These are phyloP conservation scores for Larix kaempferi DNA, from an alignment of 75 land plant species.

Conservation along the genomic window DNA sequence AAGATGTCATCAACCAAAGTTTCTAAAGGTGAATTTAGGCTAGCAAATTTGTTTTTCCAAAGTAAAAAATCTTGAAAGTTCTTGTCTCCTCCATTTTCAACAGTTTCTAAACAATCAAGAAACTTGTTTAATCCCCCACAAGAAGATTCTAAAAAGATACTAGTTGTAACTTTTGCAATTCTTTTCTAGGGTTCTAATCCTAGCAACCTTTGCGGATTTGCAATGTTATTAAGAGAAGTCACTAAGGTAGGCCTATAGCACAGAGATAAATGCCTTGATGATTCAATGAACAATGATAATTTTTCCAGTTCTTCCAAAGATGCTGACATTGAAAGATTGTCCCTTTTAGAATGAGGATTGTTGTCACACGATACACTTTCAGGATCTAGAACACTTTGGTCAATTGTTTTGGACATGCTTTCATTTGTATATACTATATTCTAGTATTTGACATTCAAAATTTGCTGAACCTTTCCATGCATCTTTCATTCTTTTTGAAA, in stretches of 20 bases:
- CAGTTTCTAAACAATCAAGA: slow-evolving; percentile 40
- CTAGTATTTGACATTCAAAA: background rate
- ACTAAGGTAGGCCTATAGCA: slow-evolving; percentile 22
- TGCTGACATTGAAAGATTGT: slow-evolving; percentile 4
- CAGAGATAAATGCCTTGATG: slow-evolving; percentile 56
- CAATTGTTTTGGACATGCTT: background rate
- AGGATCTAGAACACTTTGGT: background rate
- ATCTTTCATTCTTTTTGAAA: background rate
- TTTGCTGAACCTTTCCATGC: background rate
- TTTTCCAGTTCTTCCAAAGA: slow-evolving; percentile 53
- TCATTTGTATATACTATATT: background rate
- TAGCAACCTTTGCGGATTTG: background rate
- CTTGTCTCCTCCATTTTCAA: slow-evolving; percentile 28
- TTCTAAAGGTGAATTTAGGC: slow-evolving; percentile 18
- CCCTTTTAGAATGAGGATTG: background rate
- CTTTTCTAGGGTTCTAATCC: background rate
- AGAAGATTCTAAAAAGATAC: background rate
- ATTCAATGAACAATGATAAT: slow-evolving; percentile 52
- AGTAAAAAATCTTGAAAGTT: slow-evolving; percentile 63
- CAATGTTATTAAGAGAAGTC: background rate
- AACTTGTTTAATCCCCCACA: slow-evolving; percentile 21
- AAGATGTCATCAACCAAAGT: slow-evolving; percentile 60
- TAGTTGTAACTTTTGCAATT: background rate
- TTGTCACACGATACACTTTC: background rate
- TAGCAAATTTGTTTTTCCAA: slow-evolving; percentile 50